A percentile compares a stretch with the other conserved stretches of the same genome.
These are phyloP conservation scores for Aspergillus hortae DNA, from an alignment of 2,329 filamentous ascomycete species.

Conservation along the genomic window DNA sequence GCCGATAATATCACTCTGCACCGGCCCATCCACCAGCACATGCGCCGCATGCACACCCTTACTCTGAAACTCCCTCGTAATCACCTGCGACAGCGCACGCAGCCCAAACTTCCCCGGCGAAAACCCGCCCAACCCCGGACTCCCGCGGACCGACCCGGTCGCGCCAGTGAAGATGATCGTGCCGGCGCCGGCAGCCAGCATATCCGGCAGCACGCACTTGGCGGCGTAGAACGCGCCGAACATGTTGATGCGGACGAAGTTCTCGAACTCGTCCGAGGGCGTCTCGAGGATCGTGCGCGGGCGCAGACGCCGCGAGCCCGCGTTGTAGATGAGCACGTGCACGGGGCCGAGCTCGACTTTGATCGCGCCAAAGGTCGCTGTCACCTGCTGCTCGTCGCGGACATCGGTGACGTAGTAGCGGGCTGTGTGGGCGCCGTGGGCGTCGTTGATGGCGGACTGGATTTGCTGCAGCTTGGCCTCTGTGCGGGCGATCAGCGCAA, in stretches of 20 bases:
- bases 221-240: constrained; percentile 12
- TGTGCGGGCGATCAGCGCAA: constrained; percentile 15
- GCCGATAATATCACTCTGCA: constrained; percentile 14
- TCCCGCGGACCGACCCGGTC: constrained; percentile 13
- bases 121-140: constrained; percentile 11
- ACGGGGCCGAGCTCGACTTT: constrained; percentile 12
- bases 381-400: constrained; percentile 7
- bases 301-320: constrained; percentile 12
- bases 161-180: constrained; percentile 15
- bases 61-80: constrained; percentile 14
- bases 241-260: constrained; percentile 12
- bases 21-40: constrained; percentile 16
- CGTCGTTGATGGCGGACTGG: constrained; percentile 11
- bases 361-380: constrained; percentile 7
- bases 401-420: constrained; percentile 13
- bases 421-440: constrained; percentile 1
- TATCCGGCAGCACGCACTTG: constrained; percentile 13
- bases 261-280: constrained; percentile 11
- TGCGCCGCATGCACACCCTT: constrained; percentile 13
- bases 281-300: constrained; percentile 14
- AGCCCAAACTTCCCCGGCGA: constrained; percentile 17
- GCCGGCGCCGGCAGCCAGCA: constrained; percentile 6
- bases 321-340: constrained; percentile 14
- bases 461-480: constrained; percentile 7
- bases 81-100: constrained; percentile 12